Evolutionary conservation across 305 asterid genomes (phyloP).

Genomic region (Ilex paraguariensis): DNA sequence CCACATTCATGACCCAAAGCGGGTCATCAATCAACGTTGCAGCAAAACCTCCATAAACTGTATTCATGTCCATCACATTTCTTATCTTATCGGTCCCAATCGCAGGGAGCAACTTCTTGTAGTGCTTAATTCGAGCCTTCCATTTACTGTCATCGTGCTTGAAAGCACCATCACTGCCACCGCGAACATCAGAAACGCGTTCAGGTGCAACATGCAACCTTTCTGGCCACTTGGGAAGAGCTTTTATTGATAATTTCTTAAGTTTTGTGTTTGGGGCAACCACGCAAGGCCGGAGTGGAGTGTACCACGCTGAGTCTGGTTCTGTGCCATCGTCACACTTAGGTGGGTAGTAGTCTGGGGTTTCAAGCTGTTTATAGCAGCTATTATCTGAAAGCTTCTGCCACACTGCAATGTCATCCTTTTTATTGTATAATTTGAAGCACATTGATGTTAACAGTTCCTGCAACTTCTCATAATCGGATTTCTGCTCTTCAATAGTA

Average conservation of each 20-base stretch:
- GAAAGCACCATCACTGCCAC: constrained; percentile 39
- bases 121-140: constrained; percentile 37
- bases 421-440: constrained; percentile 46
- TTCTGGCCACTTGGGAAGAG: constrained; percentile 54
- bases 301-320: constrained; percentile 73
- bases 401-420: constrained; percentile 70
- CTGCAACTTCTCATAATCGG: constrained; percentile 5
- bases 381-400: constrained; percentile 40
- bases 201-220: constrained; percentile 42
- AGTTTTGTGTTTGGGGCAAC: constrained; percentile 34
- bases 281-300: constrained; percentile 58
- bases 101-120: constrained; percentile 47
- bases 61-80: constrained; percentile 69
- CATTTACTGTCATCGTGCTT: constrained; percentile 37
- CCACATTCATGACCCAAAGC: constrained; percentile 67
- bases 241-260: constrained; percentile 16
- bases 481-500: constrained; percentile 2
- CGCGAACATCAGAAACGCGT: constrained; percentile 43
- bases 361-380: constrained; percentile 45
- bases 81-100: constrained; percentile 49
- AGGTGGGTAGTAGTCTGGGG: constrained; percentile 39
- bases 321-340: constrained; percentile 59
- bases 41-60: constrained; percentile 57
- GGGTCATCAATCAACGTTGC: constrained; percentile 50
- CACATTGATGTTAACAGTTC: constrained; percentile 50